Evolutionary conservation across 2,329 filamentous ascomycete species (phyloP), one percentile per base, ranked within the genome.

Genomic region (Apiospora marii): DNA sequence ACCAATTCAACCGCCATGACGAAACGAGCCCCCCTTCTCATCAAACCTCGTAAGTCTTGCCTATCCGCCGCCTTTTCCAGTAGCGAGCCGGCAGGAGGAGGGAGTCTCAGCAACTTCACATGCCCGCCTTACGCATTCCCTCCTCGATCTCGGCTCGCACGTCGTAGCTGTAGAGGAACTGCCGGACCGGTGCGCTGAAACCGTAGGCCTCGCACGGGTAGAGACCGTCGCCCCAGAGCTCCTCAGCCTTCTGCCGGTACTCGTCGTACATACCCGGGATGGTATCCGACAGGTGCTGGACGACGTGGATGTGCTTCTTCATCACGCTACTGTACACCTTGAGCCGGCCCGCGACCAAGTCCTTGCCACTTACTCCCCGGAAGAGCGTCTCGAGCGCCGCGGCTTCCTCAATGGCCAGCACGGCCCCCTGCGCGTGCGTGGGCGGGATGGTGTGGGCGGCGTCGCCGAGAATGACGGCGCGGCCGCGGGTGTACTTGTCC

Each of bases 91-190:
- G 10, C 37, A 41, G 37, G 10, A 41, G 37, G 58, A 41, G 1
- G 2, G n/a, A 24, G 34, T 64, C 4, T 24, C 19, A 64, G 34
- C 34, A n/a, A 16, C 22, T 64, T 64, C 24, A 64, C 58, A 71
- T 30, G 24, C 69, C 70, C 19, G 70, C 68, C 51, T 70, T 49
- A 22, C 46, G 30, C 70, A 72, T 73, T 10, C 68, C 70, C 4
- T 30, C 27, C 27, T 43, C 67, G n/a, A 74, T 61, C 71, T 74
- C 74, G 4, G 70, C 53, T 22, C 69, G 58, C 27, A 74, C 71
- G 41, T 74, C 72, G 46, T 70, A 74, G 46, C 61, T 53, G 58
- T 74, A 74, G 49, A 73, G 73, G 46, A 74, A 74, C 34, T 71
- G 24, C 13, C 69, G 70, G 46, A 72, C 72, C 8, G 72, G 70